Evolutionary conservation across 2,329 filamentous ascomycete species (phyloP), one percentile per base, ranked within the genome.

Genomic region (Colletotrichum abscissum): DNA sequence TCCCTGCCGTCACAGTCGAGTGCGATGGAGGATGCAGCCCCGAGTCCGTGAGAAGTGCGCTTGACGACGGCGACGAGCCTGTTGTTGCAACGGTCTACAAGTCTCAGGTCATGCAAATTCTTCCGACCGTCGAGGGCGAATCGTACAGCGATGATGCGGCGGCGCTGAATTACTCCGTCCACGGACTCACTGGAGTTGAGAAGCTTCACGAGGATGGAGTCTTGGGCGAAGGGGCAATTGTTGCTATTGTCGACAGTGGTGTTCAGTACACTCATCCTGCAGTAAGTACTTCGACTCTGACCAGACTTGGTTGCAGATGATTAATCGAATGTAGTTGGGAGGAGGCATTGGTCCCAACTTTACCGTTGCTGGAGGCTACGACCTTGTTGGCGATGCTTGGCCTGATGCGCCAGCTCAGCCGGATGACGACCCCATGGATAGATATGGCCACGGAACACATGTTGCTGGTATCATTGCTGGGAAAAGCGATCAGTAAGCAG

Each of bases 161-260:
- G 19, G 72, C 72, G 11, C 5, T 28, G 19, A 57, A 72, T 5
- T 75, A 75, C 67, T 81, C 81, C 1, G 75, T 80, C n/a, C 83
- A 84, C 46, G 78, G 79, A 22, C 81, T 80, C 77, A 85, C 83
- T 3, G 82, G 83, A 2, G 83, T 85, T 5, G 79, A 83, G 49
- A 80, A 78, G 70, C 78, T 85, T 5, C 83, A 85, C 52, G 77
- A 78, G 19, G 75, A 76, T 16, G 83, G 83, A 4, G 80, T 84
- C 30, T 77, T 80, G 9, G 84, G 84, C 6, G 81, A 81, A 60
- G 83, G 82, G 2, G 81, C 78, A 5, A 84, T 79, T 28, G 77
- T 85, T 38, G 83, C 82, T 6, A 78, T 85, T 38, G 80, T 85
- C 46, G 83, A 85, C 63, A 84, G 82, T 2, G 83, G 83, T 1